phyloP scores from a whole-genome alignment of 768 basidiomycete species.

The Tulasnella sp. region DNA sequence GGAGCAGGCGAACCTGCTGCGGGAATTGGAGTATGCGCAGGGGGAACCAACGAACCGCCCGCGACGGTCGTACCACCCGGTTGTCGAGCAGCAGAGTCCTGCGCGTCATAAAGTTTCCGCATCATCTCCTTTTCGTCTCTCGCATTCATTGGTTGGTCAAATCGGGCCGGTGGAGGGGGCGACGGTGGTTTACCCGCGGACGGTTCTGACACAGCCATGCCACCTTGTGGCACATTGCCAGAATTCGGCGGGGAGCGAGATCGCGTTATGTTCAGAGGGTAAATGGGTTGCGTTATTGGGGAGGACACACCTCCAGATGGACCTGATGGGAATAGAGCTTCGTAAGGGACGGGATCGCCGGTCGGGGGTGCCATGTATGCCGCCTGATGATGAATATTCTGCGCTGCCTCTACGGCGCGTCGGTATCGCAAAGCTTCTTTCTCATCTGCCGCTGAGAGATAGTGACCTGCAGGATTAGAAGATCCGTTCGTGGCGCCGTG shows the following conservation, averaged over 20 bases:
- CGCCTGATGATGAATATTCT: constrained; percentile 22
- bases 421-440: constrained; percentile 61
- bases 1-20: neutral
- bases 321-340: constrained; percentile 40
- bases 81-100: constrained; percentile 43
- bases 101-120: constrained; percentile 49
- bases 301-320: constrained; percentile 23
- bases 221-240: neutral
- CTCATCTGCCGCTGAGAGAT: constrained; percentile 56
- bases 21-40: constrained; percentile 25
- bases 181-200: constrained; percentile 34
- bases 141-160: constrained; percentile 19
- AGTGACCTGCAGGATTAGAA: constrained; percentile 21
- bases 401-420: constrained; percentile 51
- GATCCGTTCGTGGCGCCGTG: neutral
- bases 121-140: constrained; percentile 55
- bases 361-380: constrained; percentile 5
- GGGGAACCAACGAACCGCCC: neutral
- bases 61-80: constrained; percentile 16
- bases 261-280: constrained; percentile 8
- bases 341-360: constrained; percentile 47
- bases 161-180: constrained; percentile 30
- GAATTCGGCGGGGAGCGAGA: neutral
- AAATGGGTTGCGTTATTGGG: constrained; percentile 10
- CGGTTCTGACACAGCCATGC: neutral